Evolutionary conservation across 208 protist species (phyloP).

Genomic region (Trypanosoma avium): DNA sequence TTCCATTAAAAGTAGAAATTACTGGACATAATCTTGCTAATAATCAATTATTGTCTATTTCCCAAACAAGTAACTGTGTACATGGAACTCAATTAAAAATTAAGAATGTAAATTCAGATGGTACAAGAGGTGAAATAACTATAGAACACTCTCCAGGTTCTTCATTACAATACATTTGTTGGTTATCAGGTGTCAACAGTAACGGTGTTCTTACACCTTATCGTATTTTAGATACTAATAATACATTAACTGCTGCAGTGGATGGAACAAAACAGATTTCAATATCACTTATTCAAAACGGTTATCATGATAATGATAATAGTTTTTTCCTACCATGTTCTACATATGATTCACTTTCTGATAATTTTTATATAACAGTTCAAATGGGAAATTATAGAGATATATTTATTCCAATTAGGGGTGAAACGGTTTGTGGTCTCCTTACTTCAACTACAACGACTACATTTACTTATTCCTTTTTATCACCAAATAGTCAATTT

Average conservation of each 20-base stretch:
- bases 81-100: not conserved
- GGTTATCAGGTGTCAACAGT: not conserved
- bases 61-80: not conserved
- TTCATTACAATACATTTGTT: not conserved
- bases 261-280: constrained; percentile 7
- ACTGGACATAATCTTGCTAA: constrained; percentile 8
- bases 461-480: constrained; percentile 2
- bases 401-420: constrained; percentile 14
- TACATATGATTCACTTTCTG: constrained; percentile 4
- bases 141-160: not conserved
- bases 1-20: constrained; percentile 9
- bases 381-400: constrained; percentile 23
- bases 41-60: not conserved
- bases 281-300: constrained; percentile 1
- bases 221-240: not conserved
- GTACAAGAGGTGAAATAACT: constrained; percentile 2
- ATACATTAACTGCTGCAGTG: not conserved
- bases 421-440: constrained; percentile 15
- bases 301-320: constrained; percentile 4
- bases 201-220: not conserved
- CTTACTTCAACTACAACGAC: constrained; percentile 3
- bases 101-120: not conserved
- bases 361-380: constrained; percentile 16
- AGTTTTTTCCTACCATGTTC: constrained; percentile 15
- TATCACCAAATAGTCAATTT: not conserved